Base-by-base conservation (phyloP, 2,329 filamentous ascomycete species). In the Grosmannia penicillata region DNA sequence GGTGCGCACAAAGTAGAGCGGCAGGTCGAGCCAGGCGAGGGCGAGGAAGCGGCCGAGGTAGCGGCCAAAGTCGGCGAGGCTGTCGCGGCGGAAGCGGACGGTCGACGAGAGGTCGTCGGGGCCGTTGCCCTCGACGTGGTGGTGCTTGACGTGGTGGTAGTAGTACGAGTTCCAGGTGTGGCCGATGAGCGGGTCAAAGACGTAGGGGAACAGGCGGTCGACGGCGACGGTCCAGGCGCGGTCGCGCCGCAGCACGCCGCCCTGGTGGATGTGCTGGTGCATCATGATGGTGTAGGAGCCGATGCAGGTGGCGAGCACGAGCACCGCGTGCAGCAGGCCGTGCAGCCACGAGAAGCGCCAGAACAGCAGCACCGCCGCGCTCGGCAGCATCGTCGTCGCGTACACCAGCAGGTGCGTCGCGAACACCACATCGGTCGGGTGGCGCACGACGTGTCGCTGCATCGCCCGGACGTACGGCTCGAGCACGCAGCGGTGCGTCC, bases 131-230 rank as follows among this genome's bases (percentile, higher is more conserved):
- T 87, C 82, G 39, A 87, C 75, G 47, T 89, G 82, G 52, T 89
- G 82, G 51, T 86, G 81, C 62, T 89, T 89, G 52, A 87, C 80
- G 50, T 89, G 82, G 52, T 89, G 82, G 52, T 85, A 87, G 54
- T 71, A 89, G 59, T 89, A 89, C 2, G 77, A 78, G 58, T 89
- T 84, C 80, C 81, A 86, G 0, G 82, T 86, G 51, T 89, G 82
- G 10, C 82, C 82, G 71, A 85, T 80, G 40, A 89, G 57, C 0
- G 82, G 82, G 47, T 86, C 79, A 10, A 74, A 62, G 29, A 87
- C 55, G 52, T 85, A 89, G 0, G 82, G 82, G 48, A 86, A 87
- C 2, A 66, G 37, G 6, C 57, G 52, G 50, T 89, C 82, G 42
- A 87, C 56, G 23, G 67, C 50, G 13, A 36, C 37, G 4, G 39